Evolutionary conservation across 805 yeast genomes (phyloP).

Genomic region (Lipomyces yamanashiensis): DNA sequence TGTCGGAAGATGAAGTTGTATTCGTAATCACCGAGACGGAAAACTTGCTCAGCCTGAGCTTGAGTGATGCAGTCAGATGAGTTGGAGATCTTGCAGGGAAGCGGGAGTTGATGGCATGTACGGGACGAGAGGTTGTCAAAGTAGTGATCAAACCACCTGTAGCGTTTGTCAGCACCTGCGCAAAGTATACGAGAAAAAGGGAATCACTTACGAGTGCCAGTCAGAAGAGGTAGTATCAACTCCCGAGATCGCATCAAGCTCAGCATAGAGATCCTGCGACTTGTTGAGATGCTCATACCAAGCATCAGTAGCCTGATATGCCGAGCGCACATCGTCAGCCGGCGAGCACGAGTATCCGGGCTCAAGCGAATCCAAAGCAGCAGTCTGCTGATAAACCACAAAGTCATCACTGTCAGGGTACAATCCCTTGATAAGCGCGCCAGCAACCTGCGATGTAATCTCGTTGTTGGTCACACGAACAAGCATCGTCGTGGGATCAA

Average conservation of each 20-base stretch:
- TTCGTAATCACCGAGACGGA: slow-evolving; percentile 53
- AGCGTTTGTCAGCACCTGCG: background rate
- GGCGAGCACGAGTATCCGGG: slow-evolving; percentile 47
- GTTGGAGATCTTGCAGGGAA: slow-evolving; percentile 44
- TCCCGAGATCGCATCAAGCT: slow-evolving; percentile 46
- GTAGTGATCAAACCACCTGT: slow-evolving; percentile 48
- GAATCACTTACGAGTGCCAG: slow-evolving; percentile 22
- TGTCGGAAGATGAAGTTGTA: slow-evolving; percentile 49
- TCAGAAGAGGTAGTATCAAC: slow-evolving; percentile 34
- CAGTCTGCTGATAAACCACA: slow-evolving; percentile 45
- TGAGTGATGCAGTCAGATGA: slow-evolving; percentile 41
- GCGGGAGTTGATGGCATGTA: slow-evolving; percentile 47
- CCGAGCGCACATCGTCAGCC: slow-evolving; percentile 42
- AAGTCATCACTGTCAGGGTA: slow-evolving; percentile 45
- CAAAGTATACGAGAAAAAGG: background rate
- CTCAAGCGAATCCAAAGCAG: slow-evolving; percentile 47
- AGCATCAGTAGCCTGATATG: slow-evolving; percentile 42
- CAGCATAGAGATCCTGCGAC: slow-evolving; percentile 50
- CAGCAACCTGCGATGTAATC: slow-evolving; percentile 51
- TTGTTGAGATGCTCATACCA: slow-evolving; percentile 49
- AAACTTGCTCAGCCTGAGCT: slow-evolving; percentile 48
- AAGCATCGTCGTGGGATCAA: slow-evolving; percentile 44
- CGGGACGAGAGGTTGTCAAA: slow-evolving; percentile 51
- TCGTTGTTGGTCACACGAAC: slow-evolving; percentile 50
- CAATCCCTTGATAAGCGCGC: slow-evolving; percentile 48